Evolutionary conservation across 352 stramenopile species (phyloP), one percentile per base, ranked within the genome.

Genomic region (Blastocystis sp.): DNA sequence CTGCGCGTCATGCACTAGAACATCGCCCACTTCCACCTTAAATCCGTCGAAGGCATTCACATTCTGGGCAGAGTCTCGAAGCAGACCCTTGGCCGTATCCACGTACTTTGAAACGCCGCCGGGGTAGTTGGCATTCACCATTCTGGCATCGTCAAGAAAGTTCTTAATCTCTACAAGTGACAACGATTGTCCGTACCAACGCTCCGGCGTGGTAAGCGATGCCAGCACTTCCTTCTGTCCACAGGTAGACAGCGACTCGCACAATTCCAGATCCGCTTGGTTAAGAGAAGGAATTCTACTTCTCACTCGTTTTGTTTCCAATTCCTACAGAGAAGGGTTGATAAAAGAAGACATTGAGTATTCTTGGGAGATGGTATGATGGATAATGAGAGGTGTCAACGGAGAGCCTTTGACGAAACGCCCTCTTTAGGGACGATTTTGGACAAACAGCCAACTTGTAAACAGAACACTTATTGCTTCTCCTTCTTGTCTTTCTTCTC

Each of bases 41-140:
- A 90, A 92, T 3, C 90, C 91, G 59, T 91, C 90, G 28, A 92
- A 91, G 2, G 91, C 91, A 71, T 97, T 97, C 41, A 91, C 91
- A 61, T 93, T 92, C 45, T 91, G 81, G 52, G 90, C 88, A 71
- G 86, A 89, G n/a, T 59, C 82, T n/a, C 62, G 45, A 21, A 94
- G 89, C 61, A 94, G 90, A 56, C 80, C 67, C 40, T 90, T 67
- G 17, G 92, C 90, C 70, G 92, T 93, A 23, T 40, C 34, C 9
- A 94, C 80, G 89, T 94, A 94, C n/a, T 89, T 88, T 48, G 67
- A 74, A 34, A 94, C 66, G 17, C 92, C 92, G 21, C 91, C 91
- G 3, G 92, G 90, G 80, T 93, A 93, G 41, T 89, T 89, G 28
- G 34, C 77, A 53, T 92, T 86, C 38, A 93, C 38, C 23, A 53